phyloP scores from a whole-genome alignment of 345 rosid genomes.

The Populus nigra region DNA sequence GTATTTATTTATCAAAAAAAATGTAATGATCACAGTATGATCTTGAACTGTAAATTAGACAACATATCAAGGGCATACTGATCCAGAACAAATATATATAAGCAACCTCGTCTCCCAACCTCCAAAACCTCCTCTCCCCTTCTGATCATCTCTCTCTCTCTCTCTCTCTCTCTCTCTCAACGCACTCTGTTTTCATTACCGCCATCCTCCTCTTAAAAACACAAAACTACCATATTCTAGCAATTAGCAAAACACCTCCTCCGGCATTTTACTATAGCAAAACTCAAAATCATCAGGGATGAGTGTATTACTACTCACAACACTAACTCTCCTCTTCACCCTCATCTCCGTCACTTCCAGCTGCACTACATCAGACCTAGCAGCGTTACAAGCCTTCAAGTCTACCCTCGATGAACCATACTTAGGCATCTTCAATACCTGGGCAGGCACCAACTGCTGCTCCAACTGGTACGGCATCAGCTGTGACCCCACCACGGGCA shows the following conservation, averaged over 20 bases:
- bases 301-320: conserved; percentile 27
- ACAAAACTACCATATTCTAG: neutral
- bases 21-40: neutral
- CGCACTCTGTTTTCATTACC: neutral
- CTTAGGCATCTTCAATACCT: conserved; percentile 70
- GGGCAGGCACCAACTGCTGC: conserved; percentile 73
- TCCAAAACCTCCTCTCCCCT: neutral
- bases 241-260: neutral
- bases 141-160: neutral
- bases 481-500: conserved; percentile 62
- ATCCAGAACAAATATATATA: conserved; percentile 9
- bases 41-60: neutral
- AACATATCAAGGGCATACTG: neutral
- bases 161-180: too few relatives aligned
- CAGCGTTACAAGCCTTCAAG: conserved; percentile 57
- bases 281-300: conserved; percentile 2
- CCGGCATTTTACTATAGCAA: neutral
- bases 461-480: conserved; percentile 73
- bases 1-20: too few relatives aligned
- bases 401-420: conserved; percentile 64
- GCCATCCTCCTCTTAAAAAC: neutral
- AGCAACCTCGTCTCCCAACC: neutral
- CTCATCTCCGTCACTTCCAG: conserved; percentile 31
- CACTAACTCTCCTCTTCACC: conserved; percentile 30
- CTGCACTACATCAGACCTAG: conserved; percentile 57